Conservation (phyloP, 192 early-diverging fungal genomes). For the Gamsiella multidivaricata region DNA sequence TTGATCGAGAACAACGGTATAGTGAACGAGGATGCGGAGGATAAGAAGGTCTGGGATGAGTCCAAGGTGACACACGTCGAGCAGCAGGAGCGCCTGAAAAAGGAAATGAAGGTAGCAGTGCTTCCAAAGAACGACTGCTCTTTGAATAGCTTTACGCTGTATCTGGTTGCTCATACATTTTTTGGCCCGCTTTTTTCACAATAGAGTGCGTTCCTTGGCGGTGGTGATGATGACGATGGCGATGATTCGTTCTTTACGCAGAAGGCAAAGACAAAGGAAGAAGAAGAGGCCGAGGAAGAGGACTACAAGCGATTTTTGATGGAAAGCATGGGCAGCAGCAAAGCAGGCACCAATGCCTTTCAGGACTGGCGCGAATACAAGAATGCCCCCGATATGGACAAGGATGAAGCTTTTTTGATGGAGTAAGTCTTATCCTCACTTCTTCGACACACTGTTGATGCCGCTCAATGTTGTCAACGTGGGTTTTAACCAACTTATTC, state of each 20-base stretch:
- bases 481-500: no score
- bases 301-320: conserved; percentile 92
- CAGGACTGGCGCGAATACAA: conserved; percentile 69
- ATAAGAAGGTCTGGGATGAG: conserved; percentile 55
- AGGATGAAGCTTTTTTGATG: conserved; percentile 81
- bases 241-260: conserved; percentile 78
- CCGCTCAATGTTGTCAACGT: no score
- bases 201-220: conserved; percentile 50
- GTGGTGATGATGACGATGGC: conserved; percentile 66
- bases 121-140: no score
- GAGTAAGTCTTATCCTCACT: no score
- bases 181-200: no score
- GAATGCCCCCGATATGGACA: conserved; percentile 59
- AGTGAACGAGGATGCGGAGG: conserved; percentile 58
- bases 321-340: conserved; percentile 73
- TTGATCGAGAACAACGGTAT: conserved; percentile 73
- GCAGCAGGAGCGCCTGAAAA: conserved; percentile 85
- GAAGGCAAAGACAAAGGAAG: conserved; percentile 77
- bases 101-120: conserved; percentile 82
- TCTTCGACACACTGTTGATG: no score
- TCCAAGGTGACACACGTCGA: conserved; percentile 75
- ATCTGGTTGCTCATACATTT: no score
- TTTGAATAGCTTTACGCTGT: no score
- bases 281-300: conserved; percentile 83
- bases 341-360: conserved; percentile 64